phyloP scores from a whole-genome alignment of 2,329 filamentous ascomycete species.

The Helotiales sp. region DNA sequence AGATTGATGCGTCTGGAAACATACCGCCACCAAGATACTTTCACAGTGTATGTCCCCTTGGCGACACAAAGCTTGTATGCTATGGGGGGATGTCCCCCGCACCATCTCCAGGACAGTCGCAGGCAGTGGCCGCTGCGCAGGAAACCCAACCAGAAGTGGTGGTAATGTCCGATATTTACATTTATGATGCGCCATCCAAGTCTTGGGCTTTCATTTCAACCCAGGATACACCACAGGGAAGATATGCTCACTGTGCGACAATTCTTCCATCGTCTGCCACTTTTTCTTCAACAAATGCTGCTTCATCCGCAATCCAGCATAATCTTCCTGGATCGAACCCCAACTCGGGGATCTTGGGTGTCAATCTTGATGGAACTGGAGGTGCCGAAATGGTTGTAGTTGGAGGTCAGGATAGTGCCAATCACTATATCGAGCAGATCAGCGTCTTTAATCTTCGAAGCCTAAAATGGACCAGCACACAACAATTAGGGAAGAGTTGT shows the following conservation, averaged over 20 bases:
- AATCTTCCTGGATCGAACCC: constrained; percentile 83
- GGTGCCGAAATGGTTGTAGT: constrained; percentile 98
- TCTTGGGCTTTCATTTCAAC: constrained; percentile 86
- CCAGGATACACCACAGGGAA: constrained; percentile 83
- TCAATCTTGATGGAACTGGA: constrained; percentile 86
- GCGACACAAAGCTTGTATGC: constrained; percentile 95
- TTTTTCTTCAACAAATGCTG: constrained; percentile 83
- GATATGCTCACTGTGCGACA: constrained; percentile 95
- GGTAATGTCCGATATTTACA: constrained; percentile 97
- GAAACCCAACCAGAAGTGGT: constrained; percentile 84
- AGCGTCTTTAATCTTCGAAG: constrained; percentile 97
- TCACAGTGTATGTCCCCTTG: constrained; percentile 91
- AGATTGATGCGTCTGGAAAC: constrained; percentile 82
- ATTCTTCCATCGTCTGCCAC: constrained; percentile 86
- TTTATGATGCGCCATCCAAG: constrained; percentile 83
- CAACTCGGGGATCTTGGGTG: constrained; percentile 85
- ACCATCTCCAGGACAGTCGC: constrained; percentile 49
- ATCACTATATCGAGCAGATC: constrained; percentile 98
- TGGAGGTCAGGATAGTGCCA: constrained; percentile 94
- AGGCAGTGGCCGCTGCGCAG: constrained; percentile 51
- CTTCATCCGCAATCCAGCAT: constrained; percentile 85
- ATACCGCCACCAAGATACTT: constrained; percentile 93
- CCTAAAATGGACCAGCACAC: constrained; percentile 93
- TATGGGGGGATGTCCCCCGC: constrained; percentile 97
- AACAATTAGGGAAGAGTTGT: constrained; percentile 85